These are phyloP conservation scores for Colletotrichum incanum DNA, from an alignment of 2,329 filamentous ascomycete species.

Conservation along the genomic window DNA sequence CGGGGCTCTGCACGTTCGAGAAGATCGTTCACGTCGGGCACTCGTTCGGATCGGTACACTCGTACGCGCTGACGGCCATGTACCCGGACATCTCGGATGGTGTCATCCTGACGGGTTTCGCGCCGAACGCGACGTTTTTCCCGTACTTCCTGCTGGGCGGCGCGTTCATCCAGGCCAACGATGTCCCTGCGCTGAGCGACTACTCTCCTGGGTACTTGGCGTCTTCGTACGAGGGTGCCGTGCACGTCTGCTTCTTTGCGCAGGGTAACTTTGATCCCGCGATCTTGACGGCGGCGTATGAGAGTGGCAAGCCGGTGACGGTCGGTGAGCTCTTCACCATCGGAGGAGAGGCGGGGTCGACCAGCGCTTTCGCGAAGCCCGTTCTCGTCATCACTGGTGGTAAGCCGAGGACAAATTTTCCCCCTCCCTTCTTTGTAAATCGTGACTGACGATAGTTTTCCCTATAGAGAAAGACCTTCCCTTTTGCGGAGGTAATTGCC, in stretches of 20 bases:
- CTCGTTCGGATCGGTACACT: constrained; percentile 74
- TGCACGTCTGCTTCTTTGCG: constrained; percentile 68
- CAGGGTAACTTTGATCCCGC: constrained; percentile 70
- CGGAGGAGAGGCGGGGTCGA: constrained; percentile 53
- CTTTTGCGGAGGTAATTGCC: constrained; percentile 76
- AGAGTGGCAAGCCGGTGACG: constrained; percentile 70
- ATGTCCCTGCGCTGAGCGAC: constrained; percentile 47
- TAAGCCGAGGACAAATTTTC: constrained; percentile 45
- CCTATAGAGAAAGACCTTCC: constrained; percentile 62
- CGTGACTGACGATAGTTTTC: background rate
- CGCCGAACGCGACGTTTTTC: constrained; percentile 62
- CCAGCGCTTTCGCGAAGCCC: constrained; percentile 65
- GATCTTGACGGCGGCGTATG: constrained; percentile 63
- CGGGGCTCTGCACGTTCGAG: constrained; percentile 54
- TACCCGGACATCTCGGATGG: constrained; percentile 70
- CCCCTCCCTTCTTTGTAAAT: background rate
- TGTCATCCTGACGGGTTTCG: constrained; percentile 74
- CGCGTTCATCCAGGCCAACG: constrained; percentile 63
- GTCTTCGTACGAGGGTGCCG: constrained; percentile 60
- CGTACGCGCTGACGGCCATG: constrained; percentile 67
- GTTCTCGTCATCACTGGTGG: constrained; percentile 73
- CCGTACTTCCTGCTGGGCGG: constrained; percentile 60
- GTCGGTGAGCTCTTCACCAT: constrained; percentile 73
- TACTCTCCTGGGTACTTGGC: constrained; percentile 69
- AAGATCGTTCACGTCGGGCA: constrained; percentile 75